Evolutionary conservation across 2,329 filamentous ascomycete genomes (phyloP).

Genomic region (Rhynchosporium graminicola): DNA sequence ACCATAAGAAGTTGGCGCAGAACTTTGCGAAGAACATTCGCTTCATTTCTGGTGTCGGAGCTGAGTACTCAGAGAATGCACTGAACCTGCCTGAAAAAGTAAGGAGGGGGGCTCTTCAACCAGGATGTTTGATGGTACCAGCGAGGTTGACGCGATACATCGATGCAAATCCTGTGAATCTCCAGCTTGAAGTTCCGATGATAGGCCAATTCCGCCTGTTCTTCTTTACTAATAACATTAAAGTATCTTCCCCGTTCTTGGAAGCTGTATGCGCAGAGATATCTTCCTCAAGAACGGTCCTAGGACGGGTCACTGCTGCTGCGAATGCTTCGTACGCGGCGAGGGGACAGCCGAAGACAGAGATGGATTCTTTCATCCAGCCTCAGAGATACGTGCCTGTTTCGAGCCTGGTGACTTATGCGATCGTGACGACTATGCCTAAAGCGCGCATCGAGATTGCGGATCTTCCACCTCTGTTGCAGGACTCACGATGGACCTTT

Average conservation of each 20-base stretch:
- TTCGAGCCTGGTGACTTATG: constrained; percentile 70
- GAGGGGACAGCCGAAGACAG: constrained; percentile 57
- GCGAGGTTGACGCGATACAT: constrained; percentile 73
- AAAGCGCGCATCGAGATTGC: constrained; percentile 66
- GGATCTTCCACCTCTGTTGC: constrained; percentile 61
- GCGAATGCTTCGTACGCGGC: constrained; percentile 63
- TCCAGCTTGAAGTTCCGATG: constrained; percentile 77
- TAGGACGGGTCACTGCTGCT: constrained; percentile 59
- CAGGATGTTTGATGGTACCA: constrained; percentile 53
- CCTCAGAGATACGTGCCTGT: constrained; percentile 69
- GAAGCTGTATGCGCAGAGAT: constrained; percentile 58
- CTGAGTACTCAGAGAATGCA: constrained; percentile 63
- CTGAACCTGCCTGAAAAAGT: constrained; percentile 58
- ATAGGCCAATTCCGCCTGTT: constrained; percentile 77
- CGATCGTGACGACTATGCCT: constrained; percentile 64
- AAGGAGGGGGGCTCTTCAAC: constrained; percentile 47
- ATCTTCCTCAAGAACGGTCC: constrained; percentile 52
- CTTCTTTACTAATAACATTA: constrained; percentile 66
- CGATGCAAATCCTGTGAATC: constrained; percentile 75
- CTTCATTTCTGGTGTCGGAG: constrained; percentile 73
- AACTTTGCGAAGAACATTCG: constrained; percentile 72
- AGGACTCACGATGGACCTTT: constrained; percentile 69
- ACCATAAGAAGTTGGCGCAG: constrained; percentile 61
- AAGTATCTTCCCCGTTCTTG: constrained; percentile 57
- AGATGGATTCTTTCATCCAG: constrained; percentile 65